A percentile compares a stretch with the other conserved stretches of the same genome.
These are phyloP conservation scores for Coniochaeta pulveracea DNA, from an alignment of 2,329 filamentous ascomycete species.

Conservation along the genomic window DNA sequence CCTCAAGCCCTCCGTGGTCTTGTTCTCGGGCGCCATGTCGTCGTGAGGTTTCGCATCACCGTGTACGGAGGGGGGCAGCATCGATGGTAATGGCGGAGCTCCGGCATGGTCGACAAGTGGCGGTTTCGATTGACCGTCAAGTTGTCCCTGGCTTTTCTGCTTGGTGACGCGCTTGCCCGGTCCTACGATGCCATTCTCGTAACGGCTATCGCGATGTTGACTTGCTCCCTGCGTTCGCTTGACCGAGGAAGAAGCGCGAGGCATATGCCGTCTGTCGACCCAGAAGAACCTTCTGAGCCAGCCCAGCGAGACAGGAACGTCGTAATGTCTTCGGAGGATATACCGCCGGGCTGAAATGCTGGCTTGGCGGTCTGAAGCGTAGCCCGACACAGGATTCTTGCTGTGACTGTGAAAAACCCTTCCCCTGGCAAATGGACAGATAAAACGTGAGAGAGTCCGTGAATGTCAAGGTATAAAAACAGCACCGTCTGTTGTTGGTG, in stretches of 20 bases:
- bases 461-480: too few species aligned
- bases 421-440: too few species aligned
- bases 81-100: slow-evolving; percentile 15
- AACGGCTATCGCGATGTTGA: slow-evolving; percentile 60
- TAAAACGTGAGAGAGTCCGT: too few species aligned
- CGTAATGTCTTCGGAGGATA: too few species aligned
- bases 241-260: slow-evolving; percentile 45
- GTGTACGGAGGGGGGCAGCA: slow-evolving; percentile 20
- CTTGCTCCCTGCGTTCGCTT: slow-evolving; percentile 52
- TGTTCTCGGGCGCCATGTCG: slow-evolving; percentile 29
- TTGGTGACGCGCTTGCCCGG: slow-evolving; percentile 51
- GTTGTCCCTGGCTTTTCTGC: slow-evolving; percentile 33
- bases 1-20: slow-evolving; percentile 28
- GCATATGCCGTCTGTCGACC: slow-evolving; percentile 38
- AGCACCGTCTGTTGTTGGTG: too few species aligned
- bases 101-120: slow-evolving; percentile 13
- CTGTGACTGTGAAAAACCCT: too few species aligned
- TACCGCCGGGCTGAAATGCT: too few species aligned
- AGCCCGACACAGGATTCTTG: too few species aligned
- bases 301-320: slow-evolving; percentile 15
- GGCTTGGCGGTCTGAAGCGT: too few species aligned
- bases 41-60: slow-evolving; percentile 21
- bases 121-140: slow-evolving; percentile 22
- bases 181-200: slow-evolving; percentile 81
- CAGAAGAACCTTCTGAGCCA: slow-evolving; percentile 33